Base-by-base conservation (phyloP, 169 alveolate genomes). In the Eimeria tenella region DNA sequence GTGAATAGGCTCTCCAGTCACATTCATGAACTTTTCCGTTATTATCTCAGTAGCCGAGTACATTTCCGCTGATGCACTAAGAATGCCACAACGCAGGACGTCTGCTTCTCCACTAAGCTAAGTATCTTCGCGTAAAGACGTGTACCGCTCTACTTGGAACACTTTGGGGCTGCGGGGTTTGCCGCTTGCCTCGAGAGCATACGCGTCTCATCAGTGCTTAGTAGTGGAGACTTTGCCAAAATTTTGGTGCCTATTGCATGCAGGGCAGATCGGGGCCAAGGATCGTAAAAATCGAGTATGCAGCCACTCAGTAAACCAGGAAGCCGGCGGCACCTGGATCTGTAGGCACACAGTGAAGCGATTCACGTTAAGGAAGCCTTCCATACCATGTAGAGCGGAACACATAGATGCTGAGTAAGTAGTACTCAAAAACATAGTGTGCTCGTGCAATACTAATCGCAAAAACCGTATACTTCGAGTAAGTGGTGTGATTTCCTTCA, bases 191-290 rank as follows among this genome's bases (percentile, higher is more conserved):
- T 83, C 3, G 91, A 83, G n/a, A 83, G 65, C 79, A 62, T 42
- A 62, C 79, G 91, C 23, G 91, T 77, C 52, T 60, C 91, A 2
- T 83, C 91, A 23, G 60, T 19, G 62, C 91, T 60, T 15, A 83
- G 23, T 50, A 62, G 77, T 49, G 79, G 42, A 31, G 91, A 25
- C 52, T 60, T 83, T 8, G 58, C 62, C 49, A 83, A 49, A 62
- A 83, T 31, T 42, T 83, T 83, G 8, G 68, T 83, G 79, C 79
- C 91, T 8, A 83, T 83, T 60, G 91, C 74, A 53, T 83, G 96
- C 42, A 98, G 93, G 6, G 99, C 99, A 88, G 98, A 98, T 81
- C 94, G 96, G 1, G 99, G 99, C 99, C 99, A 98, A 65, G 98
- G 96, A 79, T 97, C 97, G 95, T 96, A 98, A 98, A 56, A 83